A percentile compares a stretch with the other conserved stretches of the same genome.
Evolutionary conservation across 139 green algal genomes (phyloP).

Genomic region (Asterochloris erici): DNA sequence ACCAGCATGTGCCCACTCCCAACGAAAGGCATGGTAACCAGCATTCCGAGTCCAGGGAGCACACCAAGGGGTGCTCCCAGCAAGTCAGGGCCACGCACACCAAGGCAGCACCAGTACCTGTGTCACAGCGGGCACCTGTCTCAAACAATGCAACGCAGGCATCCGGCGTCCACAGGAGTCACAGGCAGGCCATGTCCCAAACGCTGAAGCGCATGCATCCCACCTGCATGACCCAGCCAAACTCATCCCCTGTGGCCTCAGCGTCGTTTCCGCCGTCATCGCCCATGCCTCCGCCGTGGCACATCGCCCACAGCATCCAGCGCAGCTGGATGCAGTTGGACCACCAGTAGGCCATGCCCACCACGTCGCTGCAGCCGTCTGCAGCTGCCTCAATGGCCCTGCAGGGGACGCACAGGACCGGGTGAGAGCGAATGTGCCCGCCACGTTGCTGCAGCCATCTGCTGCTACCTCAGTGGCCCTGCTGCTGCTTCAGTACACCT

Average conservation of each 20-base stretch:
- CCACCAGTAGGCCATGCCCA: conserved; percentile 44
- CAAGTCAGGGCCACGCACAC: too few species aligned
- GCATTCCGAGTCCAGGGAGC: too few species aligned
- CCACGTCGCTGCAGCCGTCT: conserved; percentile 21
- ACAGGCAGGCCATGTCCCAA: too few species aligned
- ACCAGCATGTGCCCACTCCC: too few species aligned
- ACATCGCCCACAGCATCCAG: conserved; percentile 51
- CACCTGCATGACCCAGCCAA: conserved; percentile 29
- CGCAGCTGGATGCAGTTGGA: conserved; percentile 51
- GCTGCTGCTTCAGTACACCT: too few species aligned
- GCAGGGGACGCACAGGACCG: not conserved
- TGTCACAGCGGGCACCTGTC: too few species aligned
- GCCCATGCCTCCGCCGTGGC: conserved; percentile 9
- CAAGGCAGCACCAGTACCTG: too few species aligned
- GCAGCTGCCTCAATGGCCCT: conserved; percentile 34
- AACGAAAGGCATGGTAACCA: too few species aligned
- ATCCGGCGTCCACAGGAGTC: not conserved
- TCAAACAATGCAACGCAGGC: not conserved
- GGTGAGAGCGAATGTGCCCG: too few species aligned
- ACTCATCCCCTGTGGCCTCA: conserved; percentile 6
- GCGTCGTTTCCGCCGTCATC: not conserved
- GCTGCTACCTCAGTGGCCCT: not conserved
- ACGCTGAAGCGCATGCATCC: not conserved
- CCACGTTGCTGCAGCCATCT: not conserved
- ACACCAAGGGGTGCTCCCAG: too few species aligned